Evolutionary conservation across 495 filamentous ascomycete species (phyloP).

Genomic region (Aspergillus heteromorphus): DNA sequence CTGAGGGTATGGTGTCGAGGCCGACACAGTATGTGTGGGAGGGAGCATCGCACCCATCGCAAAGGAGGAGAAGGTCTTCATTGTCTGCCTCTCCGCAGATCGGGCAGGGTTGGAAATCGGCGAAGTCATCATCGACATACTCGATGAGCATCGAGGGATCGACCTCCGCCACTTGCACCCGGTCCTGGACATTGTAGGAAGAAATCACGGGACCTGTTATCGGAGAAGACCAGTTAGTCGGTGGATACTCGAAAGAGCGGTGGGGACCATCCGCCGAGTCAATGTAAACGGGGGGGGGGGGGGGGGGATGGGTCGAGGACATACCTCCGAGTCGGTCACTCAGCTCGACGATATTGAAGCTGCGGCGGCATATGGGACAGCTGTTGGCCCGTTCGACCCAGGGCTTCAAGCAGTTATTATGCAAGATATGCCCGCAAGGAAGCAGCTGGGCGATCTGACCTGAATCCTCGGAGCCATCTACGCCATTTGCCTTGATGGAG

Average conservation of each 20-base stretch:
- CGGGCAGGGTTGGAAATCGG: slow-evolving; percentile 64
- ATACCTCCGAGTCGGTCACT: slow-evolving; percentile 71
- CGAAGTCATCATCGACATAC: slow-evolving; percentile 61
- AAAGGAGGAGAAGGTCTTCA: slow-evolving; percentile 76
- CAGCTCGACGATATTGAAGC: slow-evolving; percentile 84
- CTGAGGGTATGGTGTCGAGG: slow-evolving; percentile 64
- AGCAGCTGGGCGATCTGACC: slow-evolving; percentile 58
- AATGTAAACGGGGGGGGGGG: neutral
- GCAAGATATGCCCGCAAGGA: slow-evolving; percentile 82
- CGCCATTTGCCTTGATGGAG: slow-evolving; percentile 30
- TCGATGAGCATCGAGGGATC: slow-evolving; percentile 75
- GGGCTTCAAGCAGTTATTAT: slow-evolving; percentile 83
- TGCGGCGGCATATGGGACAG: slow-evolving; percentile 91
- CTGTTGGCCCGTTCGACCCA: slow-evolving; percentile 97
- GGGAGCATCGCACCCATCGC: slow-evolving; percentile 77
- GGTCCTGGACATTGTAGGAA: slow-evolving; percentile 81
- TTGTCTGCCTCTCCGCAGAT: slow-evolving; percentile 70
- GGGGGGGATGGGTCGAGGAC: slow-evolving; percentile 20
- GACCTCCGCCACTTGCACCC: slow-evolving; percentile 82
- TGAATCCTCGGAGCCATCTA: slow-evolving; percentile 33
- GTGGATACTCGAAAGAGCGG: neutral
- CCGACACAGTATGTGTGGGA: slow-evolving; percentile 86
- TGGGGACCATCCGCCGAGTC: neutral
- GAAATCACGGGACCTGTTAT: slow-evolving; percentile 62
- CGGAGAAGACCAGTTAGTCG: slow-evolving; percentile 2